Base-by-base conservation (phyloP, 805 yeast species). In the Nakazawaea ishiwadae region DNA sequence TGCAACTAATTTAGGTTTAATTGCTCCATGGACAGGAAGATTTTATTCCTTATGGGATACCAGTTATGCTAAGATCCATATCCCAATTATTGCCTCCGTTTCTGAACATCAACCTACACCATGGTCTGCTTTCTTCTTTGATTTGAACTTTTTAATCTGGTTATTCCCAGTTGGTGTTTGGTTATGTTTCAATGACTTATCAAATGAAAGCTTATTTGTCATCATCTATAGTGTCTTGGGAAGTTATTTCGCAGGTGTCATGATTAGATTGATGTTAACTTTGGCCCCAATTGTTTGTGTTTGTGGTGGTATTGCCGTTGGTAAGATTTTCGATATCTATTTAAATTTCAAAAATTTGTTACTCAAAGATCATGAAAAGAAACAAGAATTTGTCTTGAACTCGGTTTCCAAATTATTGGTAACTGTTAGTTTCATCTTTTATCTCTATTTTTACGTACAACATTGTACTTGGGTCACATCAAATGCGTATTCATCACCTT, bases 81-180 rank as follows among this genome's bases (percentile, higher is more conserved):
- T 93, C 55, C 99, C 99, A 34, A 93, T 93, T 59, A 93, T 93
- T 65, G 99, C 99, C 1, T 90, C 97, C 3, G 99, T 93, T 29
- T 87, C 96, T 11, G 99, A 93, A 69, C 99, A 93, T 71, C 99
- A 93, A 72, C 99, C 99, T 45, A 91, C 98, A n/a, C 96, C 99
- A 4, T 93, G 99, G 99, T 96, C 98, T 9, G 80, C 97, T 10
- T 95, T 93, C 63, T 93, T 88, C 76, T 87, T 91, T 60, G 99
- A 93, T 62, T 82, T 93, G 39, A 86, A 81, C 55, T 77, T 91
- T 72, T 72, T 93, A 65, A 86, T 91, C 55, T 95, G 99, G 99
- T 72, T 93, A 52, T 93, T 93, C 86, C 99, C 99, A 40, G 97
- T 90, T 5, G 99, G 99, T 49, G 84, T 95, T 37, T 93, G 85